phyloP scores from a whole-genome alignment of 208 protist species.

The Crithidia sp. region DNA sequence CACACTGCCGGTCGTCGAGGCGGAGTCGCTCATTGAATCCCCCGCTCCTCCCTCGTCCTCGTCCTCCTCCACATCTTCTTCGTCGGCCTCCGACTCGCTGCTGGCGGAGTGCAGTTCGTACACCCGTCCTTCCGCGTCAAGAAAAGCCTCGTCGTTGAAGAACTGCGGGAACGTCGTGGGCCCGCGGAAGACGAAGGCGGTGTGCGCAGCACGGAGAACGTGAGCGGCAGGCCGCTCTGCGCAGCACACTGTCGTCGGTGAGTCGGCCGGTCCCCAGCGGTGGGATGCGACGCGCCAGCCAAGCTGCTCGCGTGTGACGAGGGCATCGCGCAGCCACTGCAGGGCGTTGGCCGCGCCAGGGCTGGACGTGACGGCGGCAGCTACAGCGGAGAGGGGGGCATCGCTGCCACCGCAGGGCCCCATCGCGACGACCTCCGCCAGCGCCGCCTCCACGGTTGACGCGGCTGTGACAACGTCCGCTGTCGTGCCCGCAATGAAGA shows the following conservation, averaged over 20 bases:
- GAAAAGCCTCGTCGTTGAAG: conserved; percentile 43
- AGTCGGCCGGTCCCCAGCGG: background rate
- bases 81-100: conserved; percentile 57
- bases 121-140: conserved; percentile 45
- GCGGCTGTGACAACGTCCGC: background rate
- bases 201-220: conserved; percentile 37
- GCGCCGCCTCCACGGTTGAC: conserved; percentile 14
- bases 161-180: conserved; percentile 76
- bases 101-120: conserved; percentile 65
- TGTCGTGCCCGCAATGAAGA: background rate
- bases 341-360: conserved; percentile 11
- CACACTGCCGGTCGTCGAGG: conserved; percentile 4
- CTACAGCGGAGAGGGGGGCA: background rate
- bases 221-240: conserved; percentile 16
- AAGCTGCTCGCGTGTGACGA: conserved; percentile 26
- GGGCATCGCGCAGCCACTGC: conserved; percentile 22
- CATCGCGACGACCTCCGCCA: background rate
- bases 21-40: conserved; percentile 21
- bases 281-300: conserved; percentile 16
- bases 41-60: conserved; percentile 64
- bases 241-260: conserved; percentile 24
- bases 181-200: conserved; percentile 57
- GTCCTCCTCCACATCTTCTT: conserved; percentile 52
- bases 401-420: background rate
- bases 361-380: background rate